A percentile compares a stretch with the other conserved stretches of the same genome.
These are phyloP conservation scores for Entomortierella lignicola DNA, from an alignment of 192 early-diverging fungal species.

Conservation along the genomic window DNA sequence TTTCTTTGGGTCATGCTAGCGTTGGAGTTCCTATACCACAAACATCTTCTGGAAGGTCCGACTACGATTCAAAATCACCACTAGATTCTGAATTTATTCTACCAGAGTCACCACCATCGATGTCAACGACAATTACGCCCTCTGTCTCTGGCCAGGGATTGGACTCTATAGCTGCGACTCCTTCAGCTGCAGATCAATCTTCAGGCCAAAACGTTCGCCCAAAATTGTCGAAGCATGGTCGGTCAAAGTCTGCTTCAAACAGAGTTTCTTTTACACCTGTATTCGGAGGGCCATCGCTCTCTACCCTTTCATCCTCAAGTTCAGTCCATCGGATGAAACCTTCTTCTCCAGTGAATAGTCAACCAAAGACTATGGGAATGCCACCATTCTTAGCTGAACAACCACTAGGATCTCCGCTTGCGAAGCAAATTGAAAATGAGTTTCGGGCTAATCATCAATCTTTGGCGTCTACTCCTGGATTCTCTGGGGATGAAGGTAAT, in stretches of 20 bases:
- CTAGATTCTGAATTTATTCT: not conserved
- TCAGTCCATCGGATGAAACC: slow-evolving; percentile 20
- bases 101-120: slow-evolving; percentile 6
- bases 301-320: slow-evolving; percentile 19
- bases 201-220: slow-evolving; percentile 28
- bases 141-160: not conserved
- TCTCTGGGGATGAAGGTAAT: not conserved
- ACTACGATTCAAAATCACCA: not conserved
- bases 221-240: slow-evolving; percentile 39
- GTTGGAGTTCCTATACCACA: not conserved
- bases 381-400: slow-evolving; percentile 41
- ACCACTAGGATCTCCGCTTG: slow-evolving; percentile 35
- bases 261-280: slow-evolving; percentile 44
- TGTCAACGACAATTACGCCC: slow-evolving; percentile 3
- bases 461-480: not conserved
- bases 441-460: slow-evolving; percentile 11
- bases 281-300: slow-evolving; percentile 12
- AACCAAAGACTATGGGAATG: not conserved
- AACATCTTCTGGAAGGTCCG: not conserved
- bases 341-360: slow-evolving; percentile 3
- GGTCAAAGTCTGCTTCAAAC: slow-evolving; percentile 45
- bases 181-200: slow-evolving; percentile 1
- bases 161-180: not conserved
- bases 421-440: slow-evolving; percentile 39
- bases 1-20: slow-evolving; percentile 40